These are phyloP conservation scores for Colletotrichum eremochloae DNA, from an alignment of 2,329 filamentous ascomycete genomes.

Conservation along the genomic window DNA sequence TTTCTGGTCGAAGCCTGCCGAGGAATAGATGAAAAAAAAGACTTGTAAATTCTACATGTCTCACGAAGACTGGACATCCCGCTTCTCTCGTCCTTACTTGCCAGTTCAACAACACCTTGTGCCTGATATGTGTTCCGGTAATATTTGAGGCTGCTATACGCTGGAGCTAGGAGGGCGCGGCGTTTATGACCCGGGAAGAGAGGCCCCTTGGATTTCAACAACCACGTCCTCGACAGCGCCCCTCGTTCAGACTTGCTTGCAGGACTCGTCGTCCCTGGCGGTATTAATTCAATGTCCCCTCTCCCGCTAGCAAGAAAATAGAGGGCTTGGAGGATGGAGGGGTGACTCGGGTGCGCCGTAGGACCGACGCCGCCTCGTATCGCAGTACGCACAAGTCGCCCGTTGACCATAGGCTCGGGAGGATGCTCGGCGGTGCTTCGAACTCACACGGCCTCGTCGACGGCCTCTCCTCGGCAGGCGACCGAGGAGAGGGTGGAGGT, in stretches of 20 bases:
- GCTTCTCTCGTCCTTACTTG: background rate
- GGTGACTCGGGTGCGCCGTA: slow-evolving; percentile 13
- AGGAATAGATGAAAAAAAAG: background rate
- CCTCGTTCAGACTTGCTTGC: background rate
- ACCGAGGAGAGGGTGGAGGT: background rate
- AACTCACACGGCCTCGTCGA: background rate
- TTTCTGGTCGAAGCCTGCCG: background rate
- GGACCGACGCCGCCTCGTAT: background rate
- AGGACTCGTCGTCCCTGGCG: background rate
- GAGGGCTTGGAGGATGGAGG: background rate
- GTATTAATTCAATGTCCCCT: slow-evolving; percentile 1
- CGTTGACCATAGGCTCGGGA: background rate
- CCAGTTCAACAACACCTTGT: background rate
- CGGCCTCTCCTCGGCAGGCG: background rate
- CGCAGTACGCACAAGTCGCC: background rate
- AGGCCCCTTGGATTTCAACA: background rate
- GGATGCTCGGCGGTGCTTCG: no score
- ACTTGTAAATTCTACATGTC: background rate
- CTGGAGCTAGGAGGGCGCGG: background rate
- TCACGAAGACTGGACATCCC: no score
- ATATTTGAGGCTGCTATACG: background rate
- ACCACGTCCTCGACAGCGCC: background rate
- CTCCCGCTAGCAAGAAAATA: background rate
- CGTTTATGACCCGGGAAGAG: background rate
- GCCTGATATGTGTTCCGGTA: no score